These are phyloP conservation scores for Cladosporium sp. DNA, from an alignment of 2,329 filamentous ascomycete species.

Conservation along the genomic window DNA sequence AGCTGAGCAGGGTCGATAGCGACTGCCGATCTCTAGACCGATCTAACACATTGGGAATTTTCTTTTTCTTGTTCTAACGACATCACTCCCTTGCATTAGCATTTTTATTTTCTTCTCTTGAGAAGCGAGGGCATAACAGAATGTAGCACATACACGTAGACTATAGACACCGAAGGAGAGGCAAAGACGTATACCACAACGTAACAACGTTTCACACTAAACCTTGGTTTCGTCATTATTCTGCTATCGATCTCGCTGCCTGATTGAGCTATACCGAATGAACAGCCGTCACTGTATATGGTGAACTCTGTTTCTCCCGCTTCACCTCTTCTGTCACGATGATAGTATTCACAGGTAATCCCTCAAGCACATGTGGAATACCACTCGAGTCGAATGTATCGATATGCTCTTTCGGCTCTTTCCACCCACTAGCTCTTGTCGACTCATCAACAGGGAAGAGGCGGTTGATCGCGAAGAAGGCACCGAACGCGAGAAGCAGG, in stretches of 20 bases:
- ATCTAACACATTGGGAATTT: not conserved
- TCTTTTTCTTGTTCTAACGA: not conserved
- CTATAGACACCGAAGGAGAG: not conserved
- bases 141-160: not conserved
- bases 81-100: not conserved
- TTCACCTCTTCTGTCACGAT: not conserved
- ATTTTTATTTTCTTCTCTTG: not conserved
- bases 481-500: not conserved
- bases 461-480: not conserved
- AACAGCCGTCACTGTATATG: not conserved
- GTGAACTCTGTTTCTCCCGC: not conserved
- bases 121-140: not conserved
- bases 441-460: not conserved
- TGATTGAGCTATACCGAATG: not conserved
- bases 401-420: not conserved
- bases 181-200: too few relatives aligned
- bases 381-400: not conserved
- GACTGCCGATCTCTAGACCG: not conserved
- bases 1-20: not conserved
- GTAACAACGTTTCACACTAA: too few relatives aligned
- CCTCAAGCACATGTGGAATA: not conserved
- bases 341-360: not conserved
- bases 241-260: too few relatives aligned
- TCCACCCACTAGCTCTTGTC: not conserved
- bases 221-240: too few relatives aligned